phyloP scores from a whole-genome alignment of 306 rosid species.

The Rosa multiflora region DNA sequence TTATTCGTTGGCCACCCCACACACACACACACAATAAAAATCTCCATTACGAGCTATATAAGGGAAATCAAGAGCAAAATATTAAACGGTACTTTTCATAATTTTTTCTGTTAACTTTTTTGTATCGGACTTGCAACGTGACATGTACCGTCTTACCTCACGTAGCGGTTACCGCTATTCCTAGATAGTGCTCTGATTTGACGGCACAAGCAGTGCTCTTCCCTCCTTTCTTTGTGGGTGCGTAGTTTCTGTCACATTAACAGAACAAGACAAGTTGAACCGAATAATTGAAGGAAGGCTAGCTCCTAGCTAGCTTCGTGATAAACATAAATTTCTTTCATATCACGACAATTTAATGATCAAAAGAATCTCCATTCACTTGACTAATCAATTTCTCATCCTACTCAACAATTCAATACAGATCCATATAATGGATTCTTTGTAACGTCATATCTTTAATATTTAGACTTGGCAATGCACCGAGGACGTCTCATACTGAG shows the following conservation, averaged over 20 bases:
- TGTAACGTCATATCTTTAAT: neutral
- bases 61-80: too few relatives aligned
- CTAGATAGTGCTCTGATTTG: neutral
- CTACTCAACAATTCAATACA: neutral
- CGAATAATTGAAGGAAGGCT: neutral
- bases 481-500: too few relatives aligned
- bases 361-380: neutral
- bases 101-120: too few relatives aligned
- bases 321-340: neutral
- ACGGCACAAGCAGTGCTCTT: neutral
- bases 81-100: too few relatives aligned
- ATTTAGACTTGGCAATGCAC: neutral
- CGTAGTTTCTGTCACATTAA: neutral
- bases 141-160: too few relatives aligned
- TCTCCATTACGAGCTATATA: too few relatives aligned
- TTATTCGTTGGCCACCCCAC: too few relatives aligned
- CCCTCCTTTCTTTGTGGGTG: neutral
- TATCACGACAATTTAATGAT: conserved; percentile 9
- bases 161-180: too few relatives aligned
- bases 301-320: neutral
- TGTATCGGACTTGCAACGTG: too few relatives aligned
- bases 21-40: too few relatives aligned
- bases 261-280: neutral
- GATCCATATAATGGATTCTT: neutral
- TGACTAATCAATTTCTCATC: neutral